Base-by-base conservation (phyloP, 2,329 filamentous ascomycete species). In the Elsinoe ampelina region DNA sequence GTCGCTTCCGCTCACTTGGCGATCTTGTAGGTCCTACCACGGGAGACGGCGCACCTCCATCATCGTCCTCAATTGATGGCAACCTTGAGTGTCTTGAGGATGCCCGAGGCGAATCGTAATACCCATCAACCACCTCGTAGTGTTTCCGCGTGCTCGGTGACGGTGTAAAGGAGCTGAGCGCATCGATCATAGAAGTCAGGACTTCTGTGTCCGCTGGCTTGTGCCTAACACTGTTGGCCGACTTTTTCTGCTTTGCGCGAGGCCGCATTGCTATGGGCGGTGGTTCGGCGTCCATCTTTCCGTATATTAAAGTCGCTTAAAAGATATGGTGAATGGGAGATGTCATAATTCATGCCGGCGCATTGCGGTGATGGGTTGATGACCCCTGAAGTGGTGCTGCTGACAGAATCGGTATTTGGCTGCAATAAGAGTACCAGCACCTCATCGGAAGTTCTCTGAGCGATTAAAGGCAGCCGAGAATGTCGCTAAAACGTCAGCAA, bases 171-270 rank as follows among this genome's bases (percentile, higher is more conserved):
- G 64, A 63, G 58, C 80, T 80, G 42, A 85, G 74, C 30, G 81
- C 83, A 59, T 80, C 79, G 67, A 84, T 82, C 59, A 85, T 74
- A 48, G 78, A 80, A 13, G 80, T 80, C 60, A 85, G 89, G 67
- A 90, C 80, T 67, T 87, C 84, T 58, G 86, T 85, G 50, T 81
- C 82, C 12, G 80, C 76, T 39, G 78, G 74, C 52, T 60, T 65
- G 35, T 67, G 62, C 60, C 68, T 70, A 54, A 72, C 62, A 61
- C 67, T 66, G 63, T 70, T 69, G 8, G 70, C 60, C 26, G 69
- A 62, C 60, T 64, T 67, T 57, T 66, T 67, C 52, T 41, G 55
- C 42, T 57, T 48, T 42, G 41, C 39, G 47, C 47, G 54, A 20
- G 58, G 34, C 32, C 39, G 19, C 41, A 36, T 48, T 34, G 48